phyloP scores from a whole-genome alignment of 306 rosid species.

The Dryas drummondii region DNA sequence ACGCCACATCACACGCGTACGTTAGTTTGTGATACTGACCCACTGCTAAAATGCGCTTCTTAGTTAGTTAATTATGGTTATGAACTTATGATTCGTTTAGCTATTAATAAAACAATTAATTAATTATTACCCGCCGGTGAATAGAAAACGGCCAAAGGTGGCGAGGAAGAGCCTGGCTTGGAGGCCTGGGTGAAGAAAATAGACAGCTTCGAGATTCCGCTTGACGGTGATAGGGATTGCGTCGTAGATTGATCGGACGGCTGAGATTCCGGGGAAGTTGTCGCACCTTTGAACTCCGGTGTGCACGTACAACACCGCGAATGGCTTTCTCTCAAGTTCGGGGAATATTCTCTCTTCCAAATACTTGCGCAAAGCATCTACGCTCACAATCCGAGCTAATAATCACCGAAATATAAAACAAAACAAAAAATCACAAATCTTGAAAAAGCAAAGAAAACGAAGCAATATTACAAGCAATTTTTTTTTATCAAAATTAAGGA shows the following conservation, averaged over 20 bases:
- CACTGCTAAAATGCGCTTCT: constrained; percentile 8
- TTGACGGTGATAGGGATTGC: constrained; percentile 68
- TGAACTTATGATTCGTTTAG: neutral
- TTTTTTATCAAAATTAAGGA: too few species aligned
- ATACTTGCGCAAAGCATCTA: constrained; percentile 59
- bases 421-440: neutral
- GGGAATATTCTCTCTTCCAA: constrained; percentile 74
- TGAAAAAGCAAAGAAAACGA: neutral
- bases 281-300: constrained; percentile 73
- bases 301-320: constrained; percentile 72
- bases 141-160: constrained; percentile 82
- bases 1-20: constrained; percentile 21
- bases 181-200: constrained; percentile 74
- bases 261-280: constrained; percentile 85
- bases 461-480: too few species aligned
- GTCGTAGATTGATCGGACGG: constrained; percentile 74
- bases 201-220: constrained; percentile 75
- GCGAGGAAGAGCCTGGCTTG: constrained; percentile 90
- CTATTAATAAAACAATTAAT: neutral
- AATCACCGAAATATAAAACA: neutral
- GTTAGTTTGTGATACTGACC: neutral
- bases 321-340: constrained; percentile 52
- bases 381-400: constrained; percentile 65
- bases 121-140: constrained; percentile 62
- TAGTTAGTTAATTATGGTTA: too few species aligned